Evolutionary conservation across 805 yeast genomes (phyloP), one percentile per base, ranked within the genome.

Genomic region (Metschnikowia aberdeeniae): DNA sequence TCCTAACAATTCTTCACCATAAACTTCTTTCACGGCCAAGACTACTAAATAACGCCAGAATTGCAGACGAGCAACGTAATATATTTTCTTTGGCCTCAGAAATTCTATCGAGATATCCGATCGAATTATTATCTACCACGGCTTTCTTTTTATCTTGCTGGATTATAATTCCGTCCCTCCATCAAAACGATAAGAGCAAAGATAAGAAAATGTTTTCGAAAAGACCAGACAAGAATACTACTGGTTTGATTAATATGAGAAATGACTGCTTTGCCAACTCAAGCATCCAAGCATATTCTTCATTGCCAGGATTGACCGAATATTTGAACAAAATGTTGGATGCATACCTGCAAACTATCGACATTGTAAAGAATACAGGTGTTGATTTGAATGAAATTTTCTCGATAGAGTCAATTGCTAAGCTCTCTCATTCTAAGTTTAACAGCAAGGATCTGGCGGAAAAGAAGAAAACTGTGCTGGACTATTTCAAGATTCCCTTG

Each of bases 221-320:
- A 44, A 68, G 93, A 59, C 81, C 84, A 6, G 92, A 85, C 53
- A 82, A 77, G 52, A 71, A 79, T 57, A 84, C 96, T 9, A 88
- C 93, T 0, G 97, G 97, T 3, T 68, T 92, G 36, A 74, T 82
- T 53, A 93, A 92, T 62, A 72, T 82, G 51, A 77, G 90, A 48
- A 87, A 88, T 53, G 97, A 89, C 61, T 92, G 99, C 63, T 92
- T 88, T 68, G 96, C 96, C 49, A 92, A 93, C 59, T 79, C 95
- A 6, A 82, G 90, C 1, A 58, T 93, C 14, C 99, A 92, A 62
- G 93, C 90, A 0, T 73, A 86, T 44, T 77, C 83, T 13, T 66
- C 89, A 0, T 60, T 84, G 13, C 82, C 86, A 0, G 75, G 76
- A 0, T 58, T 86, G 40, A 78, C 82, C 31, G 67, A 64, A 4